Evolutionary conservation across 2,329 filamentous ascomycete species (phyloP), one percentile per base, ranked within the genome.

Genomic region (Colletotrichum sp.): DNA sequence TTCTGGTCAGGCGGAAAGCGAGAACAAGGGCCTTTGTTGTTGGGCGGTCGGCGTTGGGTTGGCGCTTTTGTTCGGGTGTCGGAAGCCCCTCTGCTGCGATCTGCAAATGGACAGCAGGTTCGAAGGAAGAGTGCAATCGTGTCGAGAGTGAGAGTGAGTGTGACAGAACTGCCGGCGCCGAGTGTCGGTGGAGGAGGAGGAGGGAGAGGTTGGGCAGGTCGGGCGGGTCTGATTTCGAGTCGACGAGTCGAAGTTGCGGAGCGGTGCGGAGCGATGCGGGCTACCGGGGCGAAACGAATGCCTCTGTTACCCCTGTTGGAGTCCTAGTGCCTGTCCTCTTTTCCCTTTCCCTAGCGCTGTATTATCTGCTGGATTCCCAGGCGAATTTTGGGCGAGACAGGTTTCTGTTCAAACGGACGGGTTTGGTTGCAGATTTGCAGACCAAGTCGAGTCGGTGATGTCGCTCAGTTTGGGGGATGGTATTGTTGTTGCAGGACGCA

Each of bases 251-350:
- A 76, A 69, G 69, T 65, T 57, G 72, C 73, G 64, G 73, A 76
- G 73, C 73, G 73, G 70, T 76, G 73, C 73, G 73, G 73, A 76
- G 73, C 73, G 63, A 59, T 44, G 73, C 70, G 73, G 73, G 73
- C 73, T 76, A 68, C 73, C 70, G 73, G 73, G 73, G 73, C 70
- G 70, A 76, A 73, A 76, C 73, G 21, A 76, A 49, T 36, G 63
- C 52, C 55, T 75, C 67, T 55, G 55, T 75, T 36, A 49, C 68
- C 57, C 68, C 68, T 70, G 68, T 28, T 26, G 55, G 13, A 65
- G 18, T 34, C n/a, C 18, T 55, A 26, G 24, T 66, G 63, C 21
- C 7, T 62, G 44, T 52, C 44, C n/a, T 62, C 30, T 62, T 26
- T 26, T 21, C n/a, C n/a, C 30, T 36, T 32, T 63, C 12, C 32